Evolutionary conservation across 495 filamentous ascomycete species (phyloP).

Genomic region (Clavariopsis aquatica): DNA sequence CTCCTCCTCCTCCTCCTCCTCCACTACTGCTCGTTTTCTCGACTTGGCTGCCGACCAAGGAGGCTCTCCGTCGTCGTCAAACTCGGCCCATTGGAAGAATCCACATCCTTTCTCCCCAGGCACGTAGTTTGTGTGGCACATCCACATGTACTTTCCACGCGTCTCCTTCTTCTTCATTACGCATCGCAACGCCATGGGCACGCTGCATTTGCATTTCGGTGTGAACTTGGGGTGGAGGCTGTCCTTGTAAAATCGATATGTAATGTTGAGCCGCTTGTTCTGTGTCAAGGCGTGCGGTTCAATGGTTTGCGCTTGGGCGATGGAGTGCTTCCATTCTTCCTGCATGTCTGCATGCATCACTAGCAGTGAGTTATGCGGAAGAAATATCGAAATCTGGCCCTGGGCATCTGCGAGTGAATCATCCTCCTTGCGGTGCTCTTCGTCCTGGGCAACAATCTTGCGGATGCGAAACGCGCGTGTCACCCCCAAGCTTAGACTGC

Average conservation of each 20-base stretch:
- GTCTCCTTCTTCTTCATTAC: slow-evolving; percentile 75
- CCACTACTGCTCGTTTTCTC: not conserved
- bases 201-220: slow-evolving; percentile 65
- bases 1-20: not conserved
- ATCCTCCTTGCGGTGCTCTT: slow-evolving; percentile 40
- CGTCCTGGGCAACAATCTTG: slow-evolving; percentile 63
- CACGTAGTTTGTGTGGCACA: slow-evolving; percentile 77
- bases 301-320: slow-evolving; percentile 70
- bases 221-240: slow-evolving; percentile 71
- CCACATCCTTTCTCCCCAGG: slow-evolving; percentile 66
- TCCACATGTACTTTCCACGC: slow-evolving; percentile 87
- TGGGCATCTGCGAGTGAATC: slow-evolving; percentile 57
- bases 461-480: slow-evolving; percentile 87
- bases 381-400: slow-evolving; percentile 86
- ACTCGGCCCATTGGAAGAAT: slow-evolving; percentile 88
- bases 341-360: slow-evolving; percentile 95
- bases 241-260: slow-evolving; percentile 82
- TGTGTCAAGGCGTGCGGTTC: slow-evolving; percentile 80
- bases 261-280: slow-evolving; percentile 84
- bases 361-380: slow-evolving; percentile 89
- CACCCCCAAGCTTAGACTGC: slow-evolving; percentile 85
- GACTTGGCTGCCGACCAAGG: slow-evolving; percentile 54
- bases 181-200: slow-evolving; percentile 73
- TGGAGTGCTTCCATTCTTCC: slow-evolving; percentile 75
- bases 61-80: slow-evolving; percentile 83